A percentile compares a stretch with the other conserved stretches of the same genome.
These are phyloP conservation scores for Discostella stelligeroides DNA, from an alignment of 108 stramenopile species.

Conservation along the genomic window DNA sequence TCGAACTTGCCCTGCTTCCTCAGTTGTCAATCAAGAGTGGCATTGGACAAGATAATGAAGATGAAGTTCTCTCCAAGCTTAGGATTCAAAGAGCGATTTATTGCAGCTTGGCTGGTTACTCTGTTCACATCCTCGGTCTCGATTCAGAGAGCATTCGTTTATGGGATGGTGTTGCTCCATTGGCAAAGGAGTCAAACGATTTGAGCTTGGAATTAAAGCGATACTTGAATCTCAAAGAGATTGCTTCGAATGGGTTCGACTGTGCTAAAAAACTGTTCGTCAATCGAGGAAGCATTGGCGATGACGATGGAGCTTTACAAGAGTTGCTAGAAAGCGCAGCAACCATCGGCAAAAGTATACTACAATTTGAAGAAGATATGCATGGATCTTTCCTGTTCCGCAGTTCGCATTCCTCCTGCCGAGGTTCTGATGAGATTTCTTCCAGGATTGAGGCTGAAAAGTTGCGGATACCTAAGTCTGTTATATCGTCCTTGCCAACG, in stretches of 20 bases:
- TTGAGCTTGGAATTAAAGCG: constrained; percentile 24
- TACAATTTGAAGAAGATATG: constrained; percentile 67
- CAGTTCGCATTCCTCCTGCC: constrained; percentile 8
- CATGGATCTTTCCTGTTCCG: constrained; percentile 64
- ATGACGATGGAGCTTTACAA: constrained; percentile 15
- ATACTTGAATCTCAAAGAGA: constrained; percentile 41
- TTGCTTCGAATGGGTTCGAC: constrained; percentile 21
- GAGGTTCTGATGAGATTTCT: constrained; percentile 5
- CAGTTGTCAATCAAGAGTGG: constrained; percentile 28
- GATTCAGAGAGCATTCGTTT: constrained; percentile 56
- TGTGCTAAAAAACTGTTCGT: constrained; percentile 1
- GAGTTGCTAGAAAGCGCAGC: constrained; percentile 15
- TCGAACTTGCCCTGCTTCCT: constrained; percentile 42
- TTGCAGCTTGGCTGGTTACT: constrained; percentile 55
- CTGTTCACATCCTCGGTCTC: constrained; percentile 56
- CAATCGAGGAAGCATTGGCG: neutral
- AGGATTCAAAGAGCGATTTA: constrained; percentile 50
- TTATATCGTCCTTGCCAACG: constrained; percentile 39
- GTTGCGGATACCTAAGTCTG: constrained; percentile 29
- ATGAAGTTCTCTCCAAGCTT: constrained; percentile 6
- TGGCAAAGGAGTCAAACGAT: constrained; percentile 13
- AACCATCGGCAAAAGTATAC: constrained; percentile 23
- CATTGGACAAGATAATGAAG: constrained; percentile 16
- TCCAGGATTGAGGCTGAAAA: constrained; percentile 14
- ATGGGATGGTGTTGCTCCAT: constrained; percentile 17